Conservation (phyloP, 495 filamentous ascomycete genomes). For the Hyaloscypha finlandica region DNA sequence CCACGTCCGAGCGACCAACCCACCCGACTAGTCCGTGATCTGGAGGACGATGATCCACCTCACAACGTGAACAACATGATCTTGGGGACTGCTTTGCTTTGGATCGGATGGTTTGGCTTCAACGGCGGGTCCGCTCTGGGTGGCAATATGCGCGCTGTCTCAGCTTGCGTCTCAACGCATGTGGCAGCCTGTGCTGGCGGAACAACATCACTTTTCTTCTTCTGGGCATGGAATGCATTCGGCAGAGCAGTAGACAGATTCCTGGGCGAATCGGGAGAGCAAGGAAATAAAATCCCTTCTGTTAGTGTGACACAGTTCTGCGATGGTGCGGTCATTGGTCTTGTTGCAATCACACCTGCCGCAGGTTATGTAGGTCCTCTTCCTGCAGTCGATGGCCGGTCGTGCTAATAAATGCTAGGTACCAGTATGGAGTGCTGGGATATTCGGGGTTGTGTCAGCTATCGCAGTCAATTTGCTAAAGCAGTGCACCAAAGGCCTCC, state of each 20-base stretch:
- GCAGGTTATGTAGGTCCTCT: constrained; percentile 43
- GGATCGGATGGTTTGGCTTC: constrained; percentile 14
- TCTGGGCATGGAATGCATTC: constrained; percentile 32
- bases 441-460: constrained; percentile 6
- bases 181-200: constrained; percentile 50
- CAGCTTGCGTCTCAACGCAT: constrained; percentile 56
- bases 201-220: constrained; percentile 27
- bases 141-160: constrained; percentile 61
- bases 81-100: constrained; percentile 1
- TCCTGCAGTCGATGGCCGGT: not conserved
- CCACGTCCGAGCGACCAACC: not conserved
- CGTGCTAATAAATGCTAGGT: not conserved
- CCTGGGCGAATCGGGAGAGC: not conserved
- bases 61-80: constrained; percentile 5
- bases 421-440: constrained; percentile 1
- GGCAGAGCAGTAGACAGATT: not conserved
- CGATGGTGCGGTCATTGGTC: constrained; percentile 52
- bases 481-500: not conserved
- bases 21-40: not conserved
- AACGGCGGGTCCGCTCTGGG: constrained; percentile 34
- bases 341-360: constrained; percentile 58
- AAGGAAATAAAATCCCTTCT: constrained; percentile 35
- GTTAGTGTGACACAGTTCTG: constrained; percentile 49
- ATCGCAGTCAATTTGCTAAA: not conserved
- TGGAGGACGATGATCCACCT: not conserved